These are phyloP conservation scores for Pistacia atlantica DNA, from an alignment of 345 rosid species.

Conservation along the genomic window DNA sequence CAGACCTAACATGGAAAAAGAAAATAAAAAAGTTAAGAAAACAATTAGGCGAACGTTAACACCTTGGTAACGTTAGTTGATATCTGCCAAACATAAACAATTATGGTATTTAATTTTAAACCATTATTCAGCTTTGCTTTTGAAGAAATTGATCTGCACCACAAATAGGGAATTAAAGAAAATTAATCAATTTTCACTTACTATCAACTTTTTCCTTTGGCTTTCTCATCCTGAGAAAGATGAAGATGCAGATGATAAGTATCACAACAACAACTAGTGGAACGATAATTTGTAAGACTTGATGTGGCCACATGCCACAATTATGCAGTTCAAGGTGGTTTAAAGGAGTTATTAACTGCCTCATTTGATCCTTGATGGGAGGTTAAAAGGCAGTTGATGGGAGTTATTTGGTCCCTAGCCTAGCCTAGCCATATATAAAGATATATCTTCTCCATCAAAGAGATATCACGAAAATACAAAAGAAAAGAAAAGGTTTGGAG, in stretches of 20 bases:
- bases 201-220: slow-evolving; percentile 14
- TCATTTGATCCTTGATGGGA: too few relatives aligned
- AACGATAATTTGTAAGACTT: too few relatives aligned
- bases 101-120: not conserved
- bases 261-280: slow-evolving; percentile 18
- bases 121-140: too few relatives aligned
- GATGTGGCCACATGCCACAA: too few relatives aligned
- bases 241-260: slow-evolving; percentile 11
- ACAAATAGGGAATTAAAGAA: not conserved
- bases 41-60: not conserved
- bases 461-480: too few relatives aligned
- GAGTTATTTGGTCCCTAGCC: too few relatives aligned
- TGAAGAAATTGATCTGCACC: not conserved
- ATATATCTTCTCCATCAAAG: too few relatives aligned
- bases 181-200: slow-evolving; percentile 12
- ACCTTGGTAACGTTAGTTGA: not conserved
- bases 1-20: not conserved
- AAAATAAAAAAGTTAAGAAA: not conserved
- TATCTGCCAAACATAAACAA: not conserved
- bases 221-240: slow-evolving; percentile 16
- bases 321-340: too few relatives aligned
- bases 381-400: too few relatives aligned
- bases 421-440: too few relatives aligned
- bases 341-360: too few relatives aligned
- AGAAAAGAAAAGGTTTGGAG: too few relatives aligned